Base-by-base conservation (phyloP, 208 protist genomes). In the Leishmania lainsoni region DNA sequence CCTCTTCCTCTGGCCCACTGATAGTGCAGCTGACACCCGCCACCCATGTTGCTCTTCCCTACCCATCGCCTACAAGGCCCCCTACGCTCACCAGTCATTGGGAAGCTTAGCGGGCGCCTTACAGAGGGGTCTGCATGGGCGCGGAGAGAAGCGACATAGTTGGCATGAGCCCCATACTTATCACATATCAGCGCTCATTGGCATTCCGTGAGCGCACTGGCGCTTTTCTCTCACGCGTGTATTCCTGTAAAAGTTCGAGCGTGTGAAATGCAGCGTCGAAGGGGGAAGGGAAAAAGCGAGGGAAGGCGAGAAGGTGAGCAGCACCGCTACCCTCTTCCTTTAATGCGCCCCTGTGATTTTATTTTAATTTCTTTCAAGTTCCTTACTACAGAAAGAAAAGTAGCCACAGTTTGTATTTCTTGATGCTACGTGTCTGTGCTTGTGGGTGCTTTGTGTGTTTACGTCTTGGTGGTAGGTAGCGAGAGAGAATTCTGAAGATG, bases 371-470 rank as follows among this genome's bases (percentile, higher is more conserved):
- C 45, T 45, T 29, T 35, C 10, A 73, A 54, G 69, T 51, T 73
- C 45, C 14, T 73, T 73, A 73, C 20, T 20, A 49, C 14, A 45
- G 39, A 73, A 73, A 54, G 39, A 71, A 71, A 71, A n/a, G 48
- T 8, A 32, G 17, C 32, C 26, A 54, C 69, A 54, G 48, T 22
- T 51, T 22, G 69, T 39, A 14, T 54, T 73, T 73, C 22, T 73
- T 10, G 69, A 20, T 51, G 69, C 54, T 76, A 63, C 72, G 51
- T 61, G 72, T 29, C 6, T 76, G 72, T 63, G 51, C 32, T 3
- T 42, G 51, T 48, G 72, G 29, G n/a, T 52, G 22, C n/a, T 8
- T n/a, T 6, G 71, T 56, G 71, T 42, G 32, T n/a, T 29, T 63
- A 29, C 17, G 17, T 61, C 16, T 45, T 76, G 14, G 72, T 76